phyloP scores from a whole-genome alignment of 345 rosid species.

The Euphorbia tirucalli region DNA sequence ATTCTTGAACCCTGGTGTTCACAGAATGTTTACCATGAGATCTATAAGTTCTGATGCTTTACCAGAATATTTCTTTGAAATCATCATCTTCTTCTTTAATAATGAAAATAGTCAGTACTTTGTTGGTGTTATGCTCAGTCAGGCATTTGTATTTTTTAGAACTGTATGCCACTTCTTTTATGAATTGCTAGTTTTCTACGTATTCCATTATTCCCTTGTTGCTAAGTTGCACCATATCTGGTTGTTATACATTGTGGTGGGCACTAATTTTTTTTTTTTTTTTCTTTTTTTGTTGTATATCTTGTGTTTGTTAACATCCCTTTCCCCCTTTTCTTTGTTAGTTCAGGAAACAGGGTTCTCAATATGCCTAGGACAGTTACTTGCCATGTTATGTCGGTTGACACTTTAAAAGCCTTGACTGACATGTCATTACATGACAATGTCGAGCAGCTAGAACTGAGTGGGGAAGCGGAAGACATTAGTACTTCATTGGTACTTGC shows the following conservation, averaged over 20 bases:
- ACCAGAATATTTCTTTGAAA: not conserved
- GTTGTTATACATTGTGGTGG: constrained; percentile 2
- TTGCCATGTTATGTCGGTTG: constrained; percentile 59
- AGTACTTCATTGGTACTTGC: constrained; percentile 68
- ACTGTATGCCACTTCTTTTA: not conserved
- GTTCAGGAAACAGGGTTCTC: constrained; percentile 54
- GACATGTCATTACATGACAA: constrained; percentile 31
- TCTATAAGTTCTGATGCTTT: not conserved
- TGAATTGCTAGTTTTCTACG: not conserved
- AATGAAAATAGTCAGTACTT: not conserved
- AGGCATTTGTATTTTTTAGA: not conserved
- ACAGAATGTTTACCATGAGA: not conserved
- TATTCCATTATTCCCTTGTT: not conserved
- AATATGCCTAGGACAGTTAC: constrained; percentile 70
- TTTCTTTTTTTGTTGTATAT: not conserved
- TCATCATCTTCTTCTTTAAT: not conserved
- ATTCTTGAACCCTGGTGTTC: not conserved
- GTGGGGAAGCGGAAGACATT: constrained; percentile 25
- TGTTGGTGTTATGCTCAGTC: not conserved
- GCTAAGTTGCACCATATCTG: not conserved
- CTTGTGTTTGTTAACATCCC: constrained; percentile 25
- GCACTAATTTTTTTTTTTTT: not conserved
- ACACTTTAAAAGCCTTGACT: constrained; percentile 60
- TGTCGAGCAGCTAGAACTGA: constrained; percentile 26
- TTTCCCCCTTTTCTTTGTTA: constrained; percentile 34